phyloP scores from a whole-genome alignment of 805 yeast genomes.

The Kluyveromyces wickerhamii region DNA sequence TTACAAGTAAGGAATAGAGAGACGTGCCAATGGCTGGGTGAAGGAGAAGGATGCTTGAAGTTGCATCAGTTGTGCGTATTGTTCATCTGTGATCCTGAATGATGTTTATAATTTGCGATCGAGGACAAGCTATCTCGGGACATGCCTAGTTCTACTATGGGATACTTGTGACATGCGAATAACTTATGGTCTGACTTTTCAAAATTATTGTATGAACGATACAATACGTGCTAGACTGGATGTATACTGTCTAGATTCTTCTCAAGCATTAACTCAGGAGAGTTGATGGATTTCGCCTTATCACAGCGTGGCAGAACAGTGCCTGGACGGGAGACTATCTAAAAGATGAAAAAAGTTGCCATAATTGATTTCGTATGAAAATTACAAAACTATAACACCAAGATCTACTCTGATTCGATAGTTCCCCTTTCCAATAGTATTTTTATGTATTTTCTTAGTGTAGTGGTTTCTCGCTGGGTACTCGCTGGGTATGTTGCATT shows the following conservation, averaged over 20 bases:
- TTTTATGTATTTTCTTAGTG: too few species aligned
- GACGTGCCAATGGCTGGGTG: too few species aligned
- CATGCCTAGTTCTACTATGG: slow-evolving; percentile 42
- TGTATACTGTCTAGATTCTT: too few species aligned
- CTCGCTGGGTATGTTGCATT: too few species aligned
- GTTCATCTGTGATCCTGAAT: slow-evolving; percentile 14
- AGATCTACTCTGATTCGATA: slow-evolving; percentile 34
- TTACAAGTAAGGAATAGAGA: too few species aligned
- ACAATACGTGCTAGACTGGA: too few species aligned
- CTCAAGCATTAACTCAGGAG: slow-evolving; percentile 4
- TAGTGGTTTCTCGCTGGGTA: too few species aligned
- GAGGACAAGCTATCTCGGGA: slow-evolving; percentile 35
- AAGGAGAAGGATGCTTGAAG: too few species aligned
- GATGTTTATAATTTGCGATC: slow-evolving; percentile 52
- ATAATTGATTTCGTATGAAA: slow-evolving; percentile 27
- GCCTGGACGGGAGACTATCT: not conserved
- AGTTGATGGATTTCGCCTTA: not conserved
- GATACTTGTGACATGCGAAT: slow-evolving; percentile 33
- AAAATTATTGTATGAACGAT: too few species aligned
- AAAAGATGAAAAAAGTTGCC: slow-evolving; percentile 34
- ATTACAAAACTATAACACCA: slow-evolving; percentile 33
- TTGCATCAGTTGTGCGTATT: not conserved
- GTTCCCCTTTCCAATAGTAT: too few species aligned
- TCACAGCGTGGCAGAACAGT: not conserved
- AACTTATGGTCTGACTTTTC: slow-evolving; percentile 22